Evolutionary conservation across 1,284 basidiomycete species (phyloP), one percentile per base, ranked within the genome.

Genomic region (Mycena sp.): DNA sequence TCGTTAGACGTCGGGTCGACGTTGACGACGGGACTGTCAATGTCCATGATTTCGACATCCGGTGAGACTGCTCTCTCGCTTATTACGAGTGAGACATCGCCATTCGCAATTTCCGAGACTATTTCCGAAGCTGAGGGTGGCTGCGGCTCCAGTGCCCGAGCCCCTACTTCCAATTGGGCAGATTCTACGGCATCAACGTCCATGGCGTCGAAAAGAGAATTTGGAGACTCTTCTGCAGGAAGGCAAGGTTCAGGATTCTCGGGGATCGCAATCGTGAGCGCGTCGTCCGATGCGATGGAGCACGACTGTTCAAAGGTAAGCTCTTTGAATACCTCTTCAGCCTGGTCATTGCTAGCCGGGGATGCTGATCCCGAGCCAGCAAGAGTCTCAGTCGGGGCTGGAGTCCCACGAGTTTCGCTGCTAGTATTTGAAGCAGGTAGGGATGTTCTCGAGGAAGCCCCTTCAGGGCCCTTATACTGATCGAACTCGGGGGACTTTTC

Each of bases 401-500:
- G 49, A 29, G 56, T 30, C 4, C 55, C 38, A 25, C 61, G 55
- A 25, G 64, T 63, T 7, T 57, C 56, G 26, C 60, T 66, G 40
- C 60, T 66, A 2, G 53, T 58, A 41, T 63, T 63, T 6, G 65
- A 67, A 50, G 58, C 50, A n/a, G n/a, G n/a, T 14, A 58, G 58
- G 4, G 48, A 53, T 35, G 28, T 26, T 21, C 35, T 26, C 53
- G 59, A 52, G 23, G 32, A 35, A 35, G 9, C 32, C 14, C 14
- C 14, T 14, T 35, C 32, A 9, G 7, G 32, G 32, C 32, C 32
- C 32, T 35, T 9, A 35, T 35, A 23, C 50, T 37, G 37, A 41
- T 65, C 49, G 25, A 57, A 45, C 37, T 54, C 51, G 11, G 61
- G 51, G 28, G 64, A 63, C 46, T 59, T 30, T 72, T 68, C 28